These are phyloP conservation scores for Macrophomina tecta DNA, from an alignment of 2,329 filamentous ascomycete species.

Conservation along the genomic window DNA sequence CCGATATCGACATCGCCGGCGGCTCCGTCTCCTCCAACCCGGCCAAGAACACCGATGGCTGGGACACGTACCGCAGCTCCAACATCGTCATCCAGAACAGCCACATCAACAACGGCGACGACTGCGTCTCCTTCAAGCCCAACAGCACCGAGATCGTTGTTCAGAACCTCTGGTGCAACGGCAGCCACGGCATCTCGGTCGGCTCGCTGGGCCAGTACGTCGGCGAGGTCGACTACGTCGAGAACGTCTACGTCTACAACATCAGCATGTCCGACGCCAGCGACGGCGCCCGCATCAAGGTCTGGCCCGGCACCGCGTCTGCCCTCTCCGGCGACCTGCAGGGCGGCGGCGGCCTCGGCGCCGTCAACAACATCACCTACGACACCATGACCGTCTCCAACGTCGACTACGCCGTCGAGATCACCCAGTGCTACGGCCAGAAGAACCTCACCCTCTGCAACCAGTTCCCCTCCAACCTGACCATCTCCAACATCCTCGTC, in stretches of 20 bases:
- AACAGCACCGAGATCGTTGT: conserved; percentile 73
- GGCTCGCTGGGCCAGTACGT: conserved; percentile 73
- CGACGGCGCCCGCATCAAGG: conserved; percentile 75
- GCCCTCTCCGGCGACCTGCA: conserved; percentile 65
- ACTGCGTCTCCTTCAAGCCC: conserved; percentile 77
- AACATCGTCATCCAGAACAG: conserved; percentile 72
- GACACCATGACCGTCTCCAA: conserved; percentile 65
- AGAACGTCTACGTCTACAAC: conserved; percentile 65
- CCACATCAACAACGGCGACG: conserved; percentile 68
- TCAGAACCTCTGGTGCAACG: conserved; percentile 70
- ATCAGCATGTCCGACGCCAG: conserved; percentile 50
- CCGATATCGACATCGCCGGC: conserved; percentile 66
- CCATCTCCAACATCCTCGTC: conserved; percentile 62
- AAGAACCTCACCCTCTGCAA: conserved; percentile 67
- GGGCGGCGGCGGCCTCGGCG: conserved; percentile 68
- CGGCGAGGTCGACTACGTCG: conserved; percentile 68
- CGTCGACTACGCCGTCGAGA: conserved; percentile 69
- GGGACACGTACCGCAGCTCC: conserved; percentile 67
- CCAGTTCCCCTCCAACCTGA: conserved; percentile 61
- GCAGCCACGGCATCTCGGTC: conserved; percentile 75
- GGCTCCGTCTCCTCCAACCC: conserved; percentile 58
- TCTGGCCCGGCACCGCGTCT: conserved; percentile 67
- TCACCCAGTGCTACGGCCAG: conserved; percentile 71
- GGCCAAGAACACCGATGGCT: conserved; percentile 65
- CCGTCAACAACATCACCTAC: conserved; percentile 71